Conservation (phyloP, 2,329 filamentous ascomycete genomes). For the Elsinoe arachidis region DNA sequence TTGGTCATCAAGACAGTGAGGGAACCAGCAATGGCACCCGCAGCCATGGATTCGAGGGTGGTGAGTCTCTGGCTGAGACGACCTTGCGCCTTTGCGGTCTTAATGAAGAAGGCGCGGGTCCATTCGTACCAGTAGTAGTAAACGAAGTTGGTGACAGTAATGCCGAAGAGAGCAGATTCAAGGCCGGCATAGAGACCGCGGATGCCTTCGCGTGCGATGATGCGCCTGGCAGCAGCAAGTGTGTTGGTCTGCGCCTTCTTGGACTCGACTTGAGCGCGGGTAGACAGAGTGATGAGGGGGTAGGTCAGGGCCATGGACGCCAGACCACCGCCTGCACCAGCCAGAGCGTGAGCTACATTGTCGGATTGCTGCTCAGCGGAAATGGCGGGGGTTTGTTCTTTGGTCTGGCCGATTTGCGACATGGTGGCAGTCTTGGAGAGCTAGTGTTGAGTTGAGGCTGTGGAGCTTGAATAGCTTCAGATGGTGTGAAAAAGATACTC, state of each 20-base stretch:
- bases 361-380: slow-evolving; percentile 77
- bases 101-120: slow-evolving; percentile 60
- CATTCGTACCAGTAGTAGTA: slow-evolving; percentile 99
- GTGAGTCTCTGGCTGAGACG: slow-evolving; percentile 51
- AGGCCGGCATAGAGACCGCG: slow-evolving; percentile 85
- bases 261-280: slow-evolving; percentile 94
- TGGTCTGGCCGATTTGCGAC: slow-evolving; percentile 31
- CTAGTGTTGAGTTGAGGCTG: background rate
- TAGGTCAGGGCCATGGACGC: slow-evolving; percentile 97
- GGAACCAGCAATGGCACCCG: slow-evolving; percentile 84
- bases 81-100: slow-evolving; percentile 19
- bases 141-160: slow-evolving; percentile 97
- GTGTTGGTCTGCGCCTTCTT: slow-evolving; percentile 82
- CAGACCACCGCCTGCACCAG: slow-evolving; percentile 85
- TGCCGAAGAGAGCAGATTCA: slow-evolving; percentile 90
- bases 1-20: slow-evolving; percentile 95
- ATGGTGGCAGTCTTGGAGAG: slow-evolving; percentile 21
- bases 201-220: slow-evolving; percentile 85
- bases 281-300: slow-evolving; percentile 93
- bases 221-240: slow-evolving; percentile 70
- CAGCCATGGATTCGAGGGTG: slow-evolving; percentile 87
- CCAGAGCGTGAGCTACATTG: slow-evolving; percentile 91
- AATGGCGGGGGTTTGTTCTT: slow-evolving; percentile 35
- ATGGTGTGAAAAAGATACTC: background rate
- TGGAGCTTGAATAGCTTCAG: background rate